phyloP scores from a whole-genome alignment of 1,139 yeast genomes.

The Nakaseomyces bracarensis region DNA sequence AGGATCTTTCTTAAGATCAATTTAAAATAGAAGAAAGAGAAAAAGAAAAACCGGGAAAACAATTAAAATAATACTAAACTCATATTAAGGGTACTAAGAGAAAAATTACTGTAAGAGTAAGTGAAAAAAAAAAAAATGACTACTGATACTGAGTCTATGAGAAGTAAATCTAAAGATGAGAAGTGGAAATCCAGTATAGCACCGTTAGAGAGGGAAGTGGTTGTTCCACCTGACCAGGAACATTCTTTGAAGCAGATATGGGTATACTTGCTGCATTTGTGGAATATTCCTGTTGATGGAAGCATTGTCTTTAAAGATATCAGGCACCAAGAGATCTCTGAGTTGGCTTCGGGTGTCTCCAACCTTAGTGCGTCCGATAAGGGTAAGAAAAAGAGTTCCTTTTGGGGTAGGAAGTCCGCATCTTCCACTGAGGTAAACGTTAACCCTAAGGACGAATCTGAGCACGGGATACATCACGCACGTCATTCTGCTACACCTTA shows the following conservation, averaged over 20 bases:
- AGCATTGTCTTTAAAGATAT: conserved; percentile 20
- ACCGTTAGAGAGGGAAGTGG: conserved; percentile 5
- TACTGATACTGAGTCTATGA: neutral
- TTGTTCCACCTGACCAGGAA: conserved; percentile 39
- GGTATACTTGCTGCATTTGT: conserved; percentile 54
- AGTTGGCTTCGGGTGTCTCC: neutral
- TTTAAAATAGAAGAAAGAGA: too few species aligned
- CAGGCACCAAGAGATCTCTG: neutral
- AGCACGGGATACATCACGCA: conserved; percentile 2
- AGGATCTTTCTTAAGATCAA: too few species aligned
- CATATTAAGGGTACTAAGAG: too few species aligned
- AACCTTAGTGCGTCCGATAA: neutral
- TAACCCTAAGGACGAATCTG: neutral
- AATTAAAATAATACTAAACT: too few species aligned
- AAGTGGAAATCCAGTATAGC: neutral
- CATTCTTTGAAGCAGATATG: conserved; percentile 63
- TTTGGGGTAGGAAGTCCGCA: neutral
- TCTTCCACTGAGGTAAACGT: neutral
- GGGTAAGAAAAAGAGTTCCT: neutral
- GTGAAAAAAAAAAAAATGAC: neutral
- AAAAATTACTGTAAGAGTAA: too few species aligned
- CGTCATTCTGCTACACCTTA: conserved; percentile 7
- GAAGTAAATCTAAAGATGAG: neutral
- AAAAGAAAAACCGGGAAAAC: too few species aligned
- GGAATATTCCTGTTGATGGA: conserved; percentile 49